These are phyloP conservation scores for Agaricus sinodeliciosus DNA, from an alignment of 768 basidiomycete species.

Conservation along the genomic window DNA sequence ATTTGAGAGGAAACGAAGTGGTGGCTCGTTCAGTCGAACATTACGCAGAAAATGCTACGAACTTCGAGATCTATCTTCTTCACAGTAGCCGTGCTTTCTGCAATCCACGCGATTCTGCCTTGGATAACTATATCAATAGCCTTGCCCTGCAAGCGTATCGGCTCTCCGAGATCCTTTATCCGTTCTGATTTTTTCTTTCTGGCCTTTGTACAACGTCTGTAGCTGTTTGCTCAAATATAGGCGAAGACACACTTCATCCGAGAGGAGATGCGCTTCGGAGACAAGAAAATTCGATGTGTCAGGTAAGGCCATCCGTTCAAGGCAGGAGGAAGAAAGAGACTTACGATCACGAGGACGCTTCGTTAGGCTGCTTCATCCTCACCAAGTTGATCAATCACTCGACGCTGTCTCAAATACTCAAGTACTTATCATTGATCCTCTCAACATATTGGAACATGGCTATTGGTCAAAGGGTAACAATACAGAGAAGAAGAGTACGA, in stretches of 20 bases:
- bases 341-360: neutral
- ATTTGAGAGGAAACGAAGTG: neutral
- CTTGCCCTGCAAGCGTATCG: constrained; percentile 71
- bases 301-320: constrained; percentile 10
- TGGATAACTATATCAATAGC: constrained; percentile 64
- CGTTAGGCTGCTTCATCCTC: too few relatives aligned
- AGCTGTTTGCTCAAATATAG: constrained; percentile 3
- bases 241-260: constrained; percentile 44
- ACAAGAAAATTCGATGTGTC: constrained; percentile 55
- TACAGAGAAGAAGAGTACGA: constrained; percentile 9
- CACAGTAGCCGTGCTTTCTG: constrained; percentile 75
- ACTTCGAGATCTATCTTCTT: constrained; percentile 78
- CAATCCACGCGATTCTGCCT: constrained; percentile 74
- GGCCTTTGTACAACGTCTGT: constrained; percentile 33
- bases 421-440: too few relatives aligned
- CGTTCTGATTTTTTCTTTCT: constrained; percentile 66
- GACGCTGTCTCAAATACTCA: too few relatives aligned
- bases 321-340: neutral
- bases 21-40: neutral
- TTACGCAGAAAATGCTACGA: constrained; percentile 7
- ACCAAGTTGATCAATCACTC: too few relatives aligned
- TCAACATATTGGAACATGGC: constrained; percentile 4
- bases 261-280: constrained; percentile 62
- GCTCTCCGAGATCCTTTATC: constrained; percentile 67
- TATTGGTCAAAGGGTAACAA: constrained; percentile 1